phyloP scores from a whole-genome alignment of 805 yeast genomes.

The Cyberlindnera xishuangbannaensis region DNA sequence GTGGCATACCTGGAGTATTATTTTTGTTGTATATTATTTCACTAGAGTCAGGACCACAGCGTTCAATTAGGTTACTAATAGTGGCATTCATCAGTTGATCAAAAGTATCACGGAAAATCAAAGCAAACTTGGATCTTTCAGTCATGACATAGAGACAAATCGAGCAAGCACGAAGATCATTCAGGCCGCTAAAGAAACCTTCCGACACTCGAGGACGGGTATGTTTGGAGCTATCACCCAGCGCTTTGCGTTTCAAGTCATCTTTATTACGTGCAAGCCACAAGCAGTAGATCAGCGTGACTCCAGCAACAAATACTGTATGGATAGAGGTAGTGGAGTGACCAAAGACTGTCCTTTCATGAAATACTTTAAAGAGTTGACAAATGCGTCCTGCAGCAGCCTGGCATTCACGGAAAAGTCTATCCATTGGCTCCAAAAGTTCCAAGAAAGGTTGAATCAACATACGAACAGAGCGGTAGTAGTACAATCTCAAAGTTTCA shows the following conservation, averaged over 20 bases:
- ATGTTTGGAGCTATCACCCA: slow-evolving; percentile 55
- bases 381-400: slow-evolving; percentile 70
- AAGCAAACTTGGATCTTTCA: slow-evolving; percentile 57
- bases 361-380: slow-evolving; percentile 56
- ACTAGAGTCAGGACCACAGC: slow-evolving; percentile 59
- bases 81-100: slow-evolving; percentile 64
- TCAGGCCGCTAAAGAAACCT: slow-evolving; percentile 47
- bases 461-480: slow-evolving; percentile 53
- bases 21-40: slow-evolving; percentile 46
- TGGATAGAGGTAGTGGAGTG: slow-evolving; percentile 64
- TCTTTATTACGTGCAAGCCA: slow-evolving; percentile 61
- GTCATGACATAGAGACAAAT: slow-evolving; percentile 60
- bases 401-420: slow-evolving; percentile 58
- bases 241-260: slow-evolving; percentile 46
- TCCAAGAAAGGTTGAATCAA: slow-evolving; percentile 62
- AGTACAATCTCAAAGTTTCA: slow-evolving; percentile 53
- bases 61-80: slow-evolving; percentile 51
- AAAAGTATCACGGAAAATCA: slow-evolving; percentile 59
- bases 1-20: slow-evolving; percentile 50
- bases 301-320: slow-evolving; percentile 64
- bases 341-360: slow-evolving; percentile 55
- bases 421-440: slow-evolving; percentile 52
- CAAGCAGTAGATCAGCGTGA: slow-evolving; percentile 58
- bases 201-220: slow-evolving; percentile 55
- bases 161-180: slow-evolving; percentile 61